phyloP scores from a whole-genome alignment of 495 filamentous ascomycete species.

The Collariella sp. region DNA sequence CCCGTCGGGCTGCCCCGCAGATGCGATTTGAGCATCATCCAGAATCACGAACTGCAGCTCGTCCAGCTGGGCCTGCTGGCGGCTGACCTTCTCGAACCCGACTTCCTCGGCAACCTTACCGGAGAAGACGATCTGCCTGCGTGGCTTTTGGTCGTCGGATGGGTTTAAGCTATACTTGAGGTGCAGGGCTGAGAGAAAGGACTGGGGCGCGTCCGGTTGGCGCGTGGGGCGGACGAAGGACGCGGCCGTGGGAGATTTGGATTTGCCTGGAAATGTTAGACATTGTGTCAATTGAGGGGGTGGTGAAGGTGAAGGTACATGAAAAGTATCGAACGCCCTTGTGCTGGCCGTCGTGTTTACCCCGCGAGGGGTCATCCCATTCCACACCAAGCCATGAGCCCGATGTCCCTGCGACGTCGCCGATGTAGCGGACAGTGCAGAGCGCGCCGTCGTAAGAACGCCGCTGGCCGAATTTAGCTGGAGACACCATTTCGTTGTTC shows the following conservation, averaged over 20 bases:
- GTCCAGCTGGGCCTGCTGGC: conserved; percentile 64
- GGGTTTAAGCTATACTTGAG: conserved; percentile 70
- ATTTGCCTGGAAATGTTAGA: conserved; percentile 47
- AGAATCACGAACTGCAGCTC: conserved; percentile 75
- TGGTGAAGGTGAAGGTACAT: conserved; percentile 42
- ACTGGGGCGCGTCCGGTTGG: conserved; percentile 52
- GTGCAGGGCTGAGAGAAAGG: conserved; percentile 70
- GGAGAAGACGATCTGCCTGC: conserved; percentile 57
- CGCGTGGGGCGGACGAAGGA: conserved; percentile 82
- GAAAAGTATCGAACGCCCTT: conserved; percentile 72
- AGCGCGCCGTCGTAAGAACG: conserved; percentile 63
- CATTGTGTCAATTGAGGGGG: neutral
- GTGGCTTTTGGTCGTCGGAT: conserved; percentile 18
- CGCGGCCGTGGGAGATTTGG: conserved; percentile 56
- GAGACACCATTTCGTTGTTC: conserved; percentile 10
- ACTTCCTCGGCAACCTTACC: conserved; percentile 88
- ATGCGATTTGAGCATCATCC: conserved; percentile 58
- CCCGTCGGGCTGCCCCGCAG: conserved; percentile 30
- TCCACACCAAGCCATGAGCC: conserved; percentile 91
- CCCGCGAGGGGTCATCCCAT: conserved; percentile 81
- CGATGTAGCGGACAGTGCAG: conserved; percentile 81
- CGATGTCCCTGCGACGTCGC: conserved; percentile 62
- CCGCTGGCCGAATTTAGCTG: conserved; percentile 54
- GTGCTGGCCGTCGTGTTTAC: conserved; percentile 84
- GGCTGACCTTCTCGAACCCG: conserved; percentile 87